Base-by-base conservation (phyloP, 2,329 filamentous ascomycete genomes). In the Ophiosphaerella korrae region DNA sequence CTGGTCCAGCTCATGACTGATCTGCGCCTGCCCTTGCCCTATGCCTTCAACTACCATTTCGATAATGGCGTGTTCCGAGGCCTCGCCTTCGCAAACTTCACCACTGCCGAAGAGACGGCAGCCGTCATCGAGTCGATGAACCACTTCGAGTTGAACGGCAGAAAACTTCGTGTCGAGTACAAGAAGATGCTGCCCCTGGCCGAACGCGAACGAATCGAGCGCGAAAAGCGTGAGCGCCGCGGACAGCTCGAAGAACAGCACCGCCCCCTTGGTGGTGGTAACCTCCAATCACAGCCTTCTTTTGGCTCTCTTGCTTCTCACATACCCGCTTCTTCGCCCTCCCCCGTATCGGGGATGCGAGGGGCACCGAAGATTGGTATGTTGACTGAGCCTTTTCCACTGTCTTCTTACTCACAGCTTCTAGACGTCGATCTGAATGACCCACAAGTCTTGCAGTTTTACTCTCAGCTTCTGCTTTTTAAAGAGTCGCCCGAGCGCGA, bases 41-140 rank as follows among this genome's bases (percentile, higher is more conserved):
- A 99, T 70, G 94, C 94, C 11, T 99, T 99, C 82, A 99, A 99
- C 80, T 97, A 99, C 70, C 94, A 99, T 75, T 99, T 99, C 70
- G 94, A 99, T 72, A 95, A 96, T 66, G 94, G 94, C 24, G 92
- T 99, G 24, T 99, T 99, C 79, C 84, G 94, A 50, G 94, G 94
- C 6, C 80, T 99, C 44, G 94, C 94, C 2, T 99, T 99, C 78
- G 94, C 94, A 70, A 99, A 99, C 77, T 99, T 97, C 74, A 96
- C 94, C 32, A 96, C 91, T 13, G 86, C 94, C 1, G 90, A 97
- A 59, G 94, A 99, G 74, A 99, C 94, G 0, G 88, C 90, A 11
- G 83, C 88, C 42, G 94, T 97, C 42, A 99, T 99, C 56, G 89
- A 96, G 51, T 84, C 88, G 45, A 88, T 99, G 82, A 99, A 99